Conservation (phyloP, 345 rosid species). For the Geranium rotundifolium region DNA sequence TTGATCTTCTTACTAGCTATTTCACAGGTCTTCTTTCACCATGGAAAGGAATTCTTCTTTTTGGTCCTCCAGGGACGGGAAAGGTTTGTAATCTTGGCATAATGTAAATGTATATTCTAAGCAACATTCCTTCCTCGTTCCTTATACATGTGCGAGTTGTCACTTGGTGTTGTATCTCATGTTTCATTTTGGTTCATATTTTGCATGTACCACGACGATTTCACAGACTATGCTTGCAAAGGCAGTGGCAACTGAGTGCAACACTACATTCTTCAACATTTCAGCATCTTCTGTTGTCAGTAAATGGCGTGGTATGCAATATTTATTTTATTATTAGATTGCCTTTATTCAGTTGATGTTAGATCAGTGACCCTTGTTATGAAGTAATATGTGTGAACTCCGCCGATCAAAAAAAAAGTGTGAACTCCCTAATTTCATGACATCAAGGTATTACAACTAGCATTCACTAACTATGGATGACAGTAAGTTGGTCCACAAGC, state of each 20-base stretch:
- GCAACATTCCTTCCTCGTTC: not conserved
- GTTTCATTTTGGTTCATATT: not conserved
- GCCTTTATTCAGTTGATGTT: not conserved
- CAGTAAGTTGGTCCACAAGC: not conserved
- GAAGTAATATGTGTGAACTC: not conserved
- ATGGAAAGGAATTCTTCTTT: conserved; percentile 99
- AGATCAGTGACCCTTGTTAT: not conserved
- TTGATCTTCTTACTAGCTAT: conserved; percentile 33
- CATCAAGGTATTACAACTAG: not conserved
- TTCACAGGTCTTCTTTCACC: conserved; percentile 93
- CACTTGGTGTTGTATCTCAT: not conserved
- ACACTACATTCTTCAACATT: conserved; percentile 92
- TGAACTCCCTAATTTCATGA: not conserved
- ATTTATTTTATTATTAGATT: not conserved
- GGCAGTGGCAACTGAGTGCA: conserved; percentile 98
- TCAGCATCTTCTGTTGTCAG: conserved; percentile 98
- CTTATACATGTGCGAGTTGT: conserved; percentile 1
- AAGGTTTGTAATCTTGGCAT: conserved; percentile 41
- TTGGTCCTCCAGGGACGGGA: conserved; percentile 98
- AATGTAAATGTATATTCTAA: not conserved
- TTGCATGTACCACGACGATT: conserved; percentile 7
- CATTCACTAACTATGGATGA: too few relatives aligned
- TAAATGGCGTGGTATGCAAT: conserved; percentile 85
- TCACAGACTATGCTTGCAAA: conserved; percentile 96
- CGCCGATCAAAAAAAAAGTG: too few relatives aligned